phyloP scores from a whole-genome alignment of 495 filamentous ascomycete genomes.

The Chaetomium tenue region DNA sequence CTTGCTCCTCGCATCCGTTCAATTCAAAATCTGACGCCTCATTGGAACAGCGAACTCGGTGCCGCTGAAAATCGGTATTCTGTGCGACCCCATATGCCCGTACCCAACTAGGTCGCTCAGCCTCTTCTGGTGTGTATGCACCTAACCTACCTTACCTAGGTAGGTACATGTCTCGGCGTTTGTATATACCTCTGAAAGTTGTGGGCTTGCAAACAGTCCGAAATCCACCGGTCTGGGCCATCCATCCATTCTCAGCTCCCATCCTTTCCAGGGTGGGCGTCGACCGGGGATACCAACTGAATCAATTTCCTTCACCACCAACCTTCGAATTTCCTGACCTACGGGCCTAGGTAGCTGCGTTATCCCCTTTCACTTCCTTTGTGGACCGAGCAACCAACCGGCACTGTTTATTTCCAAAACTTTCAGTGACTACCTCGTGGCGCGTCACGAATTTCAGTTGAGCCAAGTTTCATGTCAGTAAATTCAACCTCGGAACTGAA shows the following conservation, averaged over 20 bases:
- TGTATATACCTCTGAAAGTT: neutral
- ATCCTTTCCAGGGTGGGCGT: neutral
- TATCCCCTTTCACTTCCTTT: too few species aligned
- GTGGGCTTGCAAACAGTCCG: constrained; percentile 10
- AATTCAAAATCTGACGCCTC: too few species aligned
- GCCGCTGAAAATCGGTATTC: neutral
- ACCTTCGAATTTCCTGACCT: too few species aligned
- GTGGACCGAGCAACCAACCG: too few species aligned
- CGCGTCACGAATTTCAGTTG: neutral
- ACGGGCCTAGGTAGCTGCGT: too few species aligned
- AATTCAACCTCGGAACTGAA: neutral
- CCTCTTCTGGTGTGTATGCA: neutral
- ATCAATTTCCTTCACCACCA: too few species aligned
- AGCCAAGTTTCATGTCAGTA: neutral
- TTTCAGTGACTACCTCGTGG: neutral
- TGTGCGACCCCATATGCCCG: neutral
- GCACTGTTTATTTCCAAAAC: too few species aligned
- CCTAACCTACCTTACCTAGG: too few species aligned
- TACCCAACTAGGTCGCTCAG: neutral
- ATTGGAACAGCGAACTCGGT: too few species aligned
- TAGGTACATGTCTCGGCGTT: too few species aligned
- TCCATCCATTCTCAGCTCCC: constrained; percentile 7
- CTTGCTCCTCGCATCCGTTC: too few species aligned
- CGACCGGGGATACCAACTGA: too few species aligned
- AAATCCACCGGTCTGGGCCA: constrained; percentile 3